Conservation (phyloP, 352 stramenopile species). For the Phytophthora cryptogea region DNA sequence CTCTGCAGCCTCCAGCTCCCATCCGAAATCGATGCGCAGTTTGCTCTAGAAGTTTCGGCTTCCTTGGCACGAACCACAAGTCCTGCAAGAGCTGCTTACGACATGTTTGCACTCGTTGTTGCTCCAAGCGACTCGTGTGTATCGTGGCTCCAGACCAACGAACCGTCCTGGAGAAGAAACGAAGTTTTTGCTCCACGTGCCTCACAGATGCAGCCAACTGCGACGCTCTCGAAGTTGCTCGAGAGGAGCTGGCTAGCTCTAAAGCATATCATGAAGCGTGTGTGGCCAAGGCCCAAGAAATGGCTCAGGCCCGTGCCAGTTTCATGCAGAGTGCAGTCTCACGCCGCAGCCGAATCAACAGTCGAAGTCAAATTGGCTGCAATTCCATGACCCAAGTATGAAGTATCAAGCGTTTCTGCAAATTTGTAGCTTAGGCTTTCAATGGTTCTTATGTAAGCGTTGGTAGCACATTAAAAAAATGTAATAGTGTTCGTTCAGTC, state of each 20-base stretch:
- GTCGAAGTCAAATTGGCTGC: slow-evolving; percentile 18
- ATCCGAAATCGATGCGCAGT: slow-evolving; percentile 24
- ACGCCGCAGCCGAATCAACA: slow-evolving; percentile 26
- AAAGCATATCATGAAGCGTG: slow-evolving; percentile 31
- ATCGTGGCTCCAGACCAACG: slow-evolving; percentile 32
- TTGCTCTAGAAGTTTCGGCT: slow-evolving; percentile 39
- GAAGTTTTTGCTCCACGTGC: slow-evolving; percentile 39
- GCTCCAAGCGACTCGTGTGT: slow-evolving; percentile 38
- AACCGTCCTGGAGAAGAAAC: slow-evolving; percentile 36
- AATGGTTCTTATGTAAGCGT: slow-evolving; percentile 8
- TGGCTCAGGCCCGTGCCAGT: slow-evolving; percentile 16
- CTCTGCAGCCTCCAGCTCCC: slow-evolving; percentile 14
- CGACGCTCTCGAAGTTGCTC: slow-evolving; percentile 38
- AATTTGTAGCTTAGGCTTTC: background rate
- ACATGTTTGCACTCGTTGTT: slow-evolving; percentile 37
- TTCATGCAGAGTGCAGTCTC: slow-evolving; percentile 30
- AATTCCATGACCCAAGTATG: slow-evolving; percentile 11
- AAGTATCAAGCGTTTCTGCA: slow-evolving; percentile 6
- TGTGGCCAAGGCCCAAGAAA: slow-evolving; percentile 23
- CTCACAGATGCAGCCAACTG: slow-evolving; percentile 34
- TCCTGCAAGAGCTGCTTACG: slow-evolving; percentile 39
- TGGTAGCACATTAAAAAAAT: slow-evolving; percentile 4
- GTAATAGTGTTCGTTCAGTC: slow-evolving; percentile 5
- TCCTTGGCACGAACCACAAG: slow-evolving; percentile 36
- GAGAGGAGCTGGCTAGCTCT: slow-evolving; percentile 39